A percentile compares a stretch with the other conserved stretches of the same genome.
phyloP scores from a whole-genome alignment of 352 stramenopile genomes.

The Blastocystis sp. region DNA sequence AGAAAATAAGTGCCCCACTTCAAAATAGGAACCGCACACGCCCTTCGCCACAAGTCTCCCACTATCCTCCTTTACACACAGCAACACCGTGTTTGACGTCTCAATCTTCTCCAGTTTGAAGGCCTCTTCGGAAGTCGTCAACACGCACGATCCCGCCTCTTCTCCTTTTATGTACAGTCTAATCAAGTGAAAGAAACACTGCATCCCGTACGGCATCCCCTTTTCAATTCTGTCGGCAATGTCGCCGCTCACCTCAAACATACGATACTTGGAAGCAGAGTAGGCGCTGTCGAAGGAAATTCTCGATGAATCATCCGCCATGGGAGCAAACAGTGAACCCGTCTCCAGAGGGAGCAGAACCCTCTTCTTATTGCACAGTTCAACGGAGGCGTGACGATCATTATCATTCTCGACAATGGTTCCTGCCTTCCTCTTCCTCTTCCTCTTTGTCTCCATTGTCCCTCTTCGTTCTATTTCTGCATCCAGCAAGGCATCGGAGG shows the following conservation, averaged over 20 bases:
- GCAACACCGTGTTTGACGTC: slow-evolving; percentile 57
- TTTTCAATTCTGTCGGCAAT: not conserved
- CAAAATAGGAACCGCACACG: slow-evolving; percentile 4
- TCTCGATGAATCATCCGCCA: not conserved
- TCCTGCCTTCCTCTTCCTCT: no score
- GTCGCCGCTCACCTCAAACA: not conserved
- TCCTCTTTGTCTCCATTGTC: no score
- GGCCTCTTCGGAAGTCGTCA: slow-evolving; percentile 16
- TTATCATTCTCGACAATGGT: no score
- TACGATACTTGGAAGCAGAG: not conserved
- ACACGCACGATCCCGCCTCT: slow-evolving; percentile 11
- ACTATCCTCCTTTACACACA: not conserved
- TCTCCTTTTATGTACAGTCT: slow-evolving; percentile 60
- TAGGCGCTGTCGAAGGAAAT: not conserved
- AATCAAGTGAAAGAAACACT: not conserved
- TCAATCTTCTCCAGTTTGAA: slow-evolving; percentile 62
- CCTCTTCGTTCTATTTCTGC: no score
- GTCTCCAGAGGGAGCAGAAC: no score
- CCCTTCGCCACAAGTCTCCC: not conserved
- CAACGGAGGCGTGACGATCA: no score
- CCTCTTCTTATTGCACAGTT: no score
- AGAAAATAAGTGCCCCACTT: not conserved
- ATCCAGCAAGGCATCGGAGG: no score
- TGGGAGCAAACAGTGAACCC: not conserved
- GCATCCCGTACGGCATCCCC: not conserved